Evolutionary conservation across 1,284 basidiomycete genomes (phyloP).

Genomic region (Ganoderma lingzhi): DNA sequence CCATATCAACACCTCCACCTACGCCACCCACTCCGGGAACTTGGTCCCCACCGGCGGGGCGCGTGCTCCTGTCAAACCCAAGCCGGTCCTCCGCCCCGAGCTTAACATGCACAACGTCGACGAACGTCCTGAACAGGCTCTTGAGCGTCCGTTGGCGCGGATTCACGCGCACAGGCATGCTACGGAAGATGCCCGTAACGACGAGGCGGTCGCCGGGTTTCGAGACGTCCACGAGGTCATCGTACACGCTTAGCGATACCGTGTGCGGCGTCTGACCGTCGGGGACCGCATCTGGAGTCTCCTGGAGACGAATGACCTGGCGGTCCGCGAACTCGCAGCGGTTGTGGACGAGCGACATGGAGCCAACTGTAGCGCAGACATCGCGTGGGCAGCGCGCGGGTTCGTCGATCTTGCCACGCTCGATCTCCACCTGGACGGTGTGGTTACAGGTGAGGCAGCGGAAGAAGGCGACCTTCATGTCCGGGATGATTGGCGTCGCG

Average conservation of each 20-base stretch:
- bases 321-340: constrained; percentile 96
- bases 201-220: constrained; percentile 96
- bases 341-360: constrained; percentile 97
- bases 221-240: constrained; percentile 94
- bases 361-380: constrained; percentile 86
- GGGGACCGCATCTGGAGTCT: constrained; percentile 97
- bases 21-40: constrained; percentile 87
- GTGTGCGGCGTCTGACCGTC: constrained; percentile 99
- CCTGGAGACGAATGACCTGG: constrained; percentile 95
- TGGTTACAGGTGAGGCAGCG: constrained; percentile 96
- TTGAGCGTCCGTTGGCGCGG: constrained; percentile 92
- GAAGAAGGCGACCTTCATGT: constrained; percentile 99
- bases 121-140: constrained; percentile 96
- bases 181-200: constrained; percentile 95
- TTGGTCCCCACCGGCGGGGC: constrained; percentile 73
- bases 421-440: constrained; percentile 94
- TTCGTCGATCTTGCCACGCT: constrained; percentile 95
- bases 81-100: constrained; percentile 78
- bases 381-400: constrained; percentile 92
- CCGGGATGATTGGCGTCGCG: constrained; percentile 96
- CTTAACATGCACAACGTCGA: constrained; percentile 95
- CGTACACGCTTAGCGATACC: constrained; percentile 94
- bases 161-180: constrained; percentile 93
- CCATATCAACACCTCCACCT: constrained; percentile 72
- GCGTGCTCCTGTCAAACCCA: constrained; percentile 84